Base-by-base conservation (phyloP, 2,329 filamentous ascomycete genomes). In the Apiospora hydei region DNA sequence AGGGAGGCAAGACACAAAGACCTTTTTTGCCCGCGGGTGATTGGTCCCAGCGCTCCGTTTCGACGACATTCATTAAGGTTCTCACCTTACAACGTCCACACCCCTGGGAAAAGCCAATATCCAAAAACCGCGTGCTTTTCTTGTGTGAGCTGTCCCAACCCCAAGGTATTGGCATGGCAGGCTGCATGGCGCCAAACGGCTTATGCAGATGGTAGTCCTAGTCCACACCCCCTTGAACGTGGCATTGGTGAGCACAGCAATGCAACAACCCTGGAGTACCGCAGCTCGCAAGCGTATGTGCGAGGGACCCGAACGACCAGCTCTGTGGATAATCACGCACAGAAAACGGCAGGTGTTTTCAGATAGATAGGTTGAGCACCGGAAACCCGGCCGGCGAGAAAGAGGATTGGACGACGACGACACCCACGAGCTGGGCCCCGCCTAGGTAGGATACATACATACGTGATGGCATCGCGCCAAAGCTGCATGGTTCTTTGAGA, bases 11-110 rank as follows among this genome's bases (percentile, higher is more conserved):
- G 57, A 24, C 57, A n/a, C 34, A 24, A 51, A 5, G 4, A 13
- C 8, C 7, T 16, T 61, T 61, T 21, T 61, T 61, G 30, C 16
- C 30, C 2, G 16, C 8, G 53, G 30, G 53, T 61, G 53, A 64
- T 64, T 64, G 57, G 57, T 64, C 57, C 57, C 57, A 64, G 57
- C 13, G 21, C 18, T 41, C 21, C 34, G 57, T 64, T 21, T 64
- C 30, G 57, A 64, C 57, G 57, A 64, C 57, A 41, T n/a, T n/a
- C 57, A 64, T 41, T 64, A 64, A 64, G 57, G 57, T 64, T 64
- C 57, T 64, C 21, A 64, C 57, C 34, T 21, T 61, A 21, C 57
- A 21, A 64, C 57, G 21, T 21, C 57, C 34, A 64, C 30, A n/a
- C 34, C 34, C 57, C 34, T n/a, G 57, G 57, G 57, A 41, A 38